phyloP scores from a whole-genome alignment of 805 yeast species.

The Candida germanica region DNA sequence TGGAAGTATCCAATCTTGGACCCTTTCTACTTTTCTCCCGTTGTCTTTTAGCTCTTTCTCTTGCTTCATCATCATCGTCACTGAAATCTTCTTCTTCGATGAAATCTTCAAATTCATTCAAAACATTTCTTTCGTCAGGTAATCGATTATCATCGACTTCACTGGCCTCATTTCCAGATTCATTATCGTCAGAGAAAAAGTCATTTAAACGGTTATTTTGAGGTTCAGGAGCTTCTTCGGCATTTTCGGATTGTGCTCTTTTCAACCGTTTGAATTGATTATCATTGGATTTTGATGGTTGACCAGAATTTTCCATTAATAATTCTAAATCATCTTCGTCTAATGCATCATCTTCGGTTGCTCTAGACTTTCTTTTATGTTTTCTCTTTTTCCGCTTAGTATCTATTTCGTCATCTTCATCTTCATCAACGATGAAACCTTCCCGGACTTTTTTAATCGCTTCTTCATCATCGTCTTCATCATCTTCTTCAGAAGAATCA shows the following conservation, averaged over 20 bases:
- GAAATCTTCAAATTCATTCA: constrained; percentile 93
- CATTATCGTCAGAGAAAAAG: constrained; percentile 62
- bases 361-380: constrained; percentile 36
- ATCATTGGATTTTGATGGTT: constrained; percentile 41
- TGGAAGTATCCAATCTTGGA: constrained; percentile 53
- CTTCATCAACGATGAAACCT: constrained; percentile 93
- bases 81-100: constrained; percentile 96
- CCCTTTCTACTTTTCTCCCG: constrained; percentile 33
- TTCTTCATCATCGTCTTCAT: constrained; percentile 82
- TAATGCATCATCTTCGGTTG: constrained; percentile 57
- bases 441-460: constrained; percentile 80
- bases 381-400: constrained; percentile 29
- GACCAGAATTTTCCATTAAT: constrained; percentile 86
- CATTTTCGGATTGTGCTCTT: constrained; percentile 48
- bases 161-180: constrained; percentile 26
- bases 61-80: constrained; percentile 68
- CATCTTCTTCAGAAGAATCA: constrained; percentile 78
- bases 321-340: constrained; percentile 96
- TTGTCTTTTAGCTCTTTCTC: constrained; percentile 26
- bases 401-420: constrained; percentile 50
- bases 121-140: constrained; percentile 31
- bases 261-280: constrained; percentile 77
- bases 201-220: constrained; percentile 40
- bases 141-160: constrained; percentile 18
- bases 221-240: constrained; percentile 29